phyloP scores from a whole-genome alignment of 768 basidiomycete species.

The Thelephora ganbajun region DNA sequence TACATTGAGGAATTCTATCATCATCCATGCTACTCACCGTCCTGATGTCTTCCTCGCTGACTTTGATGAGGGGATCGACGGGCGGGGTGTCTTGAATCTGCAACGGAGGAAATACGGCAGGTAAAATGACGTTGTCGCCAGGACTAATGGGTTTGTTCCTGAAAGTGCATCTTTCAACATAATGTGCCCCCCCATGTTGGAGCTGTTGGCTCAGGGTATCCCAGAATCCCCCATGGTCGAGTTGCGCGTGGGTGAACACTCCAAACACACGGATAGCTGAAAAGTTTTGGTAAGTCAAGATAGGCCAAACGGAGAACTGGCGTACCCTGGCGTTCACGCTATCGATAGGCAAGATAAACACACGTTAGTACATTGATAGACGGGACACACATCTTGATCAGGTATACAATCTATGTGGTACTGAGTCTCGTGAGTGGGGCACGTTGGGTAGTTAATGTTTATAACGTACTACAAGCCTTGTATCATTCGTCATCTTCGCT shows the following conservation, averaged over 20 bases:
- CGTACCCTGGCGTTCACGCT: constrained; percentile 28
- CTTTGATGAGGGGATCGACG: constrained; percentile 5
- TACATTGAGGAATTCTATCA: not conserved
- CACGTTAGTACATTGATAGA: not conserved
- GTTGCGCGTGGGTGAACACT: constrained; percentile 33
- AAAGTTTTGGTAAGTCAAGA: not conserved
- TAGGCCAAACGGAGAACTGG: not conserved
- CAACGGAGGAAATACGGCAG: constrained; percentile 35
- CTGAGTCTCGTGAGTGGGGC: constrained; percentile 7
- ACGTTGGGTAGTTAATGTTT: not conserved
- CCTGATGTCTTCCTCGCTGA: constrained; percentile 31
- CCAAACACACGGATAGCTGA: constrained; percentile 36
- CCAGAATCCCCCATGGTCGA: constrained; percentile 29
- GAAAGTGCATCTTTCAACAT: constrained; percentile 34
- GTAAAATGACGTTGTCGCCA: constrained; percentile 30
- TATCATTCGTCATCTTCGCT: constrained; percentile 41
- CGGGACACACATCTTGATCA: constrained; percentile 7
- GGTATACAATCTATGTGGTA: constrained; percentile 15
- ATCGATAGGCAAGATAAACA: not conserved
- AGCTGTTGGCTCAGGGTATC: constrained; percentile 28
- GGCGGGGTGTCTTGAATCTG: not conserved
- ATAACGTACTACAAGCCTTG: constrained; percentile 12
- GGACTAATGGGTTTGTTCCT: constrained; percentile 21
- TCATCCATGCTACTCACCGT: constrained; percentile 21
- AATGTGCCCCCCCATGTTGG: constrained; percentile 32